Percentiles rank a stretch among this genome's conserved stretches.
Evolutionary conservation across 176 grass and related monocot genomes (phyloP).

Genomic region (Carex cristatella): DNA sequence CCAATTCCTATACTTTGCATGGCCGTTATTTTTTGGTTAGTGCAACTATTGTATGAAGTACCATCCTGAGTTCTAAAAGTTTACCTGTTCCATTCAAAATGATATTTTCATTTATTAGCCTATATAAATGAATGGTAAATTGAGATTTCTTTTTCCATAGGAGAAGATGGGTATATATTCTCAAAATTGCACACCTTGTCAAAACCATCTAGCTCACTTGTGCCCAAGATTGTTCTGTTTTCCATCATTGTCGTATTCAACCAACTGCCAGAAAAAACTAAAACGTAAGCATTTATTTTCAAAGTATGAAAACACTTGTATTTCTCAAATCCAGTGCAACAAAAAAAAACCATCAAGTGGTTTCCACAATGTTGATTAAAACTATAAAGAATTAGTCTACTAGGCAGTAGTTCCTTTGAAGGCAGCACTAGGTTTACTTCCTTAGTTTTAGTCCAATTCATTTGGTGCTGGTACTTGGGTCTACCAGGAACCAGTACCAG

Average conservation of each 20-base stretch:
- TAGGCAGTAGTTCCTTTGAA: background rate
- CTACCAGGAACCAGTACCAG: background rate
- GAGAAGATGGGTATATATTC: background rate
- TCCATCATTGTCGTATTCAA: constrained; percentile 98
- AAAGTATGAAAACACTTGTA: background rate
- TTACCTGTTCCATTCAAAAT: background rate
- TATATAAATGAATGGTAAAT: background rate
- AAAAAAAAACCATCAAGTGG: background rate
- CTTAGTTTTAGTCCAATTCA: background rate
- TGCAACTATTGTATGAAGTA: background rate
- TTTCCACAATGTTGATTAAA: background rate
- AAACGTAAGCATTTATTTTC: background rate
- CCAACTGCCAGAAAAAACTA: constrained; percentile 46
- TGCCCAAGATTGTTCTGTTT: constrained; percentile 76
- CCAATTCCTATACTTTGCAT: background rate
- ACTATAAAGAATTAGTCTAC: background rate
- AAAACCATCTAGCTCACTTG: constrained; percentile 89
- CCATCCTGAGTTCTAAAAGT: background rate
- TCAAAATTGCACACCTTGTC: constrained; percentile 59
- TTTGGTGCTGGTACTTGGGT: constrained; percentile 1
- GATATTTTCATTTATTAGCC: background rate
- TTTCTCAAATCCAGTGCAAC: background rate
- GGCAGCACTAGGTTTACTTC: background rate
- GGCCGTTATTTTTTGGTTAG: background rate
- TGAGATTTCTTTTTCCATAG: background rate